Evolutionary conservation across 768 basidiomycete species (phyloP).

Genomic region (Boletus speciosus): DNA sequence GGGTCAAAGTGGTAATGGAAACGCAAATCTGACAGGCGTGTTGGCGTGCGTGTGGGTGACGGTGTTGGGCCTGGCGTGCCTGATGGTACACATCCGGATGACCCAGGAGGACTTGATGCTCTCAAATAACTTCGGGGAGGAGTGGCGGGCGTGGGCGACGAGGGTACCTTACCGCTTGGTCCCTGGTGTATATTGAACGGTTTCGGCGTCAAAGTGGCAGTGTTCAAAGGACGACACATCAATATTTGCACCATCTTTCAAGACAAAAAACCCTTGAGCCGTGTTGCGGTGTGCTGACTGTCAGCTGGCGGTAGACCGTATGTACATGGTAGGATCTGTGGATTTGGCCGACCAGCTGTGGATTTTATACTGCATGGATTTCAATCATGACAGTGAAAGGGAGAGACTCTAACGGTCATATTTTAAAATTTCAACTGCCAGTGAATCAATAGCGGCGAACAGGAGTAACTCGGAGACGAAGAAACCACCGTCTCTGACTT

Average conservation of each 20-base stretch:
- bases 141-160: constrained; percentile 23
- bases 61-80: accelerated
- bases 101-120: constrained; percentile 28
- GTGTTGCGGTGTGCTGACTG: not conserved
- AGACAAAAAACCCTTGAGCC: not conserved
- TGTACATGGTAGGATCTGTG: no score
- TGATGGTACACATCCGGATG: constrained; percentile 12
- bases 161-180: constrained; percentile 23
- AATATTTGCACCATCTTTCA: not conserved
- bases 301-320: no score
- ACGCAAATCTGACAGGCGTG: no score
- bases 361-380: no score
- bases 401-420: no score
- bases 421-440: no score
- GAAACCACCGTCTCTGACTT: no score
- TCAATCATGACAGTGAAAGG: no score
- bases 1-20: no score
- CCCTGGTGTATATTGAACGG: constrained; percentile 18
- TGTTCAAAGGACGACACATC: not conserved
- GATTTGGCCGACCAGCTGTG: no score
- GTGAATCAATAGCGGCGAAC: no score
- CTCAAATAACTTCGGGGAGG: constrained; percentile 22
- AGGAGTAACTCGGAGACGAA: no score
- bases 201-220: not conserved
- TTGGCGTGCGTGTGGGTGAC: not conserved